phyloP scores from a whole-genome alignment of 345 rosid genomes.

The Acer saccharum region DNA sequence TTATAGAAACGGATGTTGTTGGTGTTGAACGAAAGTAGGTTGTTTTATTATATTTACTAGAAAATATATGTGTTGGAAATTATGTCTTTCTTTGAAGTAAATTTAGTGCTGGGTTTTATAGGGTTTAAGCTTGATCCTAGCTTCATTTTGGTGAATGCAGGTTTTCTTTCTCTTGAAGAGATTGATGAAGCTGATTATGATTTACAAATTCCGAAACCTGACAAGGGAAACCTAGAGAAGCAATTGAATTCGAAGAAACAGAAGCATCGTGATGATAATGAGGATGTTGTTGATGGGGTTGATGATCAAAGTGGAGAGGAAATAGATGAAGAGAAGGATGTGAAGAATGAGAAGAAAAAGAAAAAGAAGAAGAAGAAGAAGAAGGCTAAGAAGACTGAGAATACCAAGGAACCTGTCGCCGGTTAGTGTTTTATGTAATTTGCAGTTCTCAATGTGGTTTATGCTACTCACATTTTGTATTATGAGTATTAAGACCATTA shows the following conservation, averaged over 20 bases:
- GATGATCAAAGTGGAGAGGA: conserved; percentile 29
- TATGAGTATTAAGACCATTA: background rate
- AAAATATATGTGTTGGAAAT: conserved; percentile 2
- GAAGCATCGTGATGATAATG: conserved; percentile 34
- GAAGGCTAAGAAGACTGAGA: conserved; percentile 34
- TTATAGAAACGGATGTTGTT: background rate
- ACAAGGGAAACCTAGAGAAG: conserved; percentile 32
- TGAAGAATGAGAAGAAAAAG: conserved; percentile 39
- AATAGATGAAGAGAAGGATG: conserved; percentile 26
- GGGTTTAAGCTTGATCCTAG: conserved; percentile 11
- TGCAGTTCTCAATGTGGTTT: background rate
- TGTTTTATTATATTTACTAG: background rate
- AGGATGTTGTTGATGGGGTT: conserved; percentile 24
- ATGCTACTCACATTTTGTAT: background rate
- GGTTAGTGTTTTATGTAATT: conserved; percentile 47
- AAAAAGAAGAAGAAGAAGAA: conserved; percentile 49
- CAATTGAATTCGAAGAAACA: conserved; percentile 37
- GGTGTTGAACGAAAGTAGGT: background rate
- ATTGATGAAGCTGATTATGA: conserved; percentile 74
- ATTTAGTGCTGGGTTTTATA: background rate
- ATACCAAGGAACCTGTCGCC: conserved; percentile 32
- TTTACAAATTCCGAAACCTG: conserved; percentile 40
- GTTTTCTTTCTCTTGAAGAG: conserved; percentile 92
- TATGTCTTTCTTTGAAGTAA: background rate
- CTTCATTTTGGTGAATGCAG: conserved; percentile 33